Base-by-base conservation (phyloP, 768 basidiomycete genomes). In the Podaxis sp. region DNA sequence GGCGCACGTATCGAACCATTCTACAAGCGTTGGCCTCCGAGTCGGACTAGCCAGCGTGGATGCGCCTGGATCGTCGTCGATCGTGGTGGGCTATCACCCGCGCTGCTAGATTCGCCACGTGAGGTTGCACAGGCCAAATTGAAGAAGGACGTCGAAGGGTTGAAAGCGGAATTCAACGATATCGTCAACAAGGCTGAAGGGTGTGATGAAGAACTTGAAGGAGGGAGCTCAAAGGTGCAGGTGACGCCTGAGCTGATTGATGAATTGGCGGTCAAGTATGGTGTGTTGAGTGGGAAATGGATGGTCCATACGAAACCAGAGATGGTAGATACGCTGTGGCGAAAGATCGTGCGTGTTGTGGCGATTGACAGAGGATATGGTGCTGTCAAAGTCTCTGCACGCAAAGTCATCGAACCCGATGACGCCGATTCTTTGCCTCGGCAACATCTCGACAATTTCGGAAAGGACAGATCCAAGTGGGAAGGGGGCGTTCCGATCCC, bases 1-100 rank as follows among this genome's bases (percentile, higher is more conserved):
- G 7, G 67, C 7, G 62, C 64, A 5, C 68, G 68, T 25, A 57
- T 77, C 12, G 58, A 73, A 17, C 62, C 70, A 8, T 77, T 75
- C 52, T 57, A 74, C 6, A 58, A 69, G 2, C 73, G 76, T 19
- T 79, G 77, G 76, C 75, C 76, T 29, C 78, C 78, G 2, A 78
- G 75, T 55, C 70, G 70, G 13, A 78, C 75, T 3, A 74, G 75
- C 27, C 29, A 59, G 7, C 57, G 64, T 11, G 73, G 73, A 40
- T 73, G 73, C 5, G 70, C 72, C 5, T 79, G 77, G 77, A 77
- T 79, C 17, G 65, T 65, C 17, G 71, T 73, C n/a, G 65, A 73
- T 62, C 64, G 75, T 29, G 74, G 74, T 33, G 33, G 33, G 36
- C 36, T 55, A 55, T 37, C 46, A 27, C 49, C 53, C 17, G 24